Evolutionary conservation across 169 alveolate genomes (phyloP).

Genomic region (Plasmodium blacklocki): DNA sequence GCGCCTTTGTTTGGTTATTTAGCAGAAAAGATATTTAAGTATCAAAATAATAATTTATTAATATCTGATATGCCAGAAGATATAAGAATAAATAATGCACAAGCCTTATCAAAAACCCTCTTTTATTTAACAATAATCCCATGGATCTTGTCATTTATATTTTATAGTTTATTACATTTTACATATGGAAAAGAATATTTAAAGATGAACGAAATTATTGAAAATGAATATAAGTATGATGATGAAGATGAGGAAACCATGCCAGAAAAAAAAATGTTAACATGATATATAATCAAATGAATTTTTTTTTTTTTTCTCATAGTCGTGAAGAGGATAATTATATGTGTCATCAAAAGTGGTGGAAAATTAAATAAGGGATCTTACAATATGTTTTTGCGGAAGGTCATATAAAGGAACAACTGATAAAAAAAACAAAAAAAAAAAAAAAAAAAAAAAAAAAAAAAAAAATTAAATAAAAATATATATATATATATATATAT

Average conservation of each 20-base stretch:
- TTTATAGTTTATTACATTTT: constrained; percentile 87
- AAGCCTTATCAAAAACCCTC: constrained; percentile 89
- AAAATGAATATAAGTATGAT: constrained; percentile 67
- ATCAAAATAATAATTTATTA: constrained; percentile 82
- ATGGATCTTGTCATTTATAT: constrained; percentile 87
- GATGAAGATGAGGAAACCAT: constrained; percentile 72
- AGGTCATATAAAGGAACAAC: too few species aligned
- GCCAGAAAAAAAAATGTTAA: constrained; percentile 19
- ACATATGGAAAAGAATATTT: constrained; percentile 83
- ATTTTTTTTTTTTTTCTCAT: neutral
- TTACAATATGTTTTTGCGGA: too few species aligned
- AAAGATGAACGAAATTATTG: constrained; percentile 63
- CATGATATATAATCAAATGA: neutral
- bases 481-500: too few species aligned
- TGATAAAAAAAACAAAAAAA: too few species aligned
- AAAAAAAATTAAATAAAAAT: too few species aligned
- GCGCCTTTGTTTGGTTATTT: constrained; percentile 91
- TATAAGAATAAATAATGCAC: constrained; percentile 86
- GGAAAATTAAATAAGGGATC: too few species aligned
- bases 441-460: too few species aligned
- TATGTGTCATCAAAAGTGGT: too few species aligned
- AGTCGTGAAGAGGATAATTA: too few species aligned
- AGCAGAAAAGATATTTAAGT: constrained; percentile 91
- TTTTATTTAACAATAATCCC: constrained; percentile 87
- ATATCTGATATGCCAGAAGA: constrained; percentile 87